Base-by-base conservation (phyloP, 495 filamentous ascomycete species). In the Clohesyomyces aquaticus region DNA sequence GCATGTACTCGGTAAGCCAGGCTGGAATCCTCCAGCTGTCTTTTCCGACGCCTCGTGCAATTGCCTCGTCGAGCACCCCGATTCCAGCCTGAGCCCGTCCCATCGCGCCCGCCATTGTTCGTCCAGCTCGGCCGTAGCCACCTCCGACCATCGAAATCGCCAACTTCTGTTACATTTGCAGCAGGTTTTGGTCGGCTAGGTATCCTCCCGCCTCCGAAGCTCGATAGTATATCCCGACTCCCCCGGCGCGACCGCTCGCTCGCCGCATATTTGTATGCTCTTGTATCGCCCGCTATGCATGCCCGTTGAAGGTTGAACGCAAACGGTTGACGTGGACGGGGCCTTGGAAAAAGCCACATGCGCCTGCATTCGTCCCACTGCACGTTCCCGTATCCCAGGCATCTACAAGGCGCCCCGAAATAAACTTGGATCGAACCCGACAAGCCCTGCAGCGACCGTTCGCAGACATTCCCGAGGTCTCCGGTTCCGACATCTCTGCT, bases 71-170 rank as follows among this genome's bases (percentile, higher is more conserved):
- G 32, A 38, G 32, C 14, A 14, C 32, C 32, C 6, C 14, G 32
- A 38, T 6, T 38, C 32, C 6, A 14, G 6, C 32, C 32, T 38
- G 6, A 38, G 6, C 6, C 14, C 14, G 32, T 38, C 6, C 14
- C n/a, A n/a, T n/a, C n/a, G n/a, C n/a, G n/a, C 48, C 48, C 48
- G 48, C 48, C 48, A 52, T 52, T 38, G 32, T 38, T 38, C 32
- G 32, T 52, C 48, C 23, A 6, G n/a, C 27, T 25, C 48, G 19
- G 25, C 48, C 48, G 25, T 52, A 18, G 12, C 10, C 12, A 23
- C 3, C 45, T 6, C 21, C n/a, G 45, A 18, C 45, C 48, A 8
- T 52, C 32, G 32, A 38, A 38, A 14, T 38, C 6, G 32, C 32
- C 6, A 38, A 6, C n/a, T n/a, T n/a, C 32, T 38, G 32, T 38